phyloP scores from a whole-genome alignment of 371 early-diverging fungal species.

The Paraphysoderma sedebokerense region DNA sequence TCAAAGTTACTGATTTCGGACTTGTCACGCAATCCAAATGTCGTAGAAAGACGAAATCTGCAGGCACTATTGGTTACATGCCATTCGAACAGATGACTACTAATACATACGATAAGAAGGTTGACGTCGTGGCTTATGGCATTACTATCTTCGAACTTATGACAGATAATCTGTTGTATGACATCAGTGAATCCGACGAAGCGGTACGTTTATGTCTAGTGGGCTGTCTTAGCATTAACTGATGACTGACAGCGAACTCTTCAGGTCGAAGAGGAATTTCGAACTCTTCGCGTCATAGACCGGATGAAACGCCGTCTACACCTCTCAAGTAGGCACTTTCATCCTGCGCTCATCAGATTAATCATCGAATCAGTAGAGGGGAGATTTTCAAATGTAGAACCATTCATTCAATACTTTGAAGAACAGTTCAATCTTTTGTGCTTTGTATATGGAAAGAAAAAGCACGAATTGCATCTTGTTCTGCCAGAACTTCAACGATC shows the following conservation, averaged over 20 bases:
- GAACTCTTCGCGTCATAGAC: not conserved
- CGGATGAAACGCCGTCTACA: not conserved
- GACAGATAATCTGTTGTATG: not conserved
- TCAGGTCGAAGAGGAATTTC: not conserved
- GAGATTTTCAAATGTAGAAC: not conserved
- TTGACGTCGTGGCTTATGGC: not conserved
- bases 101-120: not conserved
- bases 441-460: too few species aligned
- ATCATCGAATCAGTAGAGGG: not conserved
- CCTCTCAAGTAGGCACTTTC: not conserved
- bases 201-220: too few species aligned
- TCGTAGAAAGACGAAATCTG: not conserved
- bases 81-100: not conserved
- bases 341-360: not conserved
- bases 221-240: too few species aligned
- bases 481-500: too few species aligned
- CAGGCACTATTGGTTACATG: not conserved
- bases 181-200: not conserved
- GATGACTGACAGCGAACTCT: too few species aligned
- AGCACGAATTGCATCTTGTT: too few species aligned
- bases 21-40: not conserved
- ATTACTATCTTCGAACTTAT: not conserved
- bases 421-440: not conserved
- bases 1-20: constrained; percentile 1
- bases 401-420: not conserved